These are phyloP conservation scores for Ogataea minuta DNA, from an alignment of 805 yeast genomes.

Conservation along the genomic window DNA sequence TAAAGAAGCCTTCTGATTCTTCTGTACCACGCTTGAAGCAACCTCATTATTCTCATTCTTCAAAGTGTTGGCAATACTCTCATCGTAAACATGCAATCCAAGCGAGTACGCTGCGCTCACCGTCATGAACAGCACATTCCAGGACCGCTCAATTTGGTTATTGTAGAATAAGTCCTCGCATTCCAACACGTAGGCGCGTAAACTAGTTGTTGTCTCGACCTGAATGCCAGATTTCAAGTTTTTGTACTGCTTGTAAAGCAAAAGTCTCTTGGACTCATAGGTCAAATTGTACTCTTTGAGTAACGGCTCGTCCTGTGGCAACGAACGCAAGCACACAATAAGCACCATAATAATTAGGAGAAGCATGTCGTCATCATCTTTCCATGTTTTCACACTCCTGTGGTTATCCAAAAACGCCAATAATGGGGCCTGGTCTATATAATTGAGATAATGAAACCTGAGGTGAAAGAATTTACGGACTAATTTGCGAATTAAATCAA, in stretches of 20 bases:
- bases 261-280: slow-evolving; percentile 25
- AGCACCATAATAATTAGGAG: slow-evolving; percentile 45
- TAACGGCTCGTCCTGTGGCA: slow-evolving; percentile 29
- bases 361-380: slow-evolving; percentile 45
- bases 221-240: slow-evolving; percentile 46
- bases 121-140: slow-evolving; percentile 50
- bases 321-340: slow-evolving; percentile 38
- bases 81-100: slow-evolving; percentile 47
- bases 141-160: slow-evolving; percentile 49
- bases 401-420: slow-evolving; percentile 39
- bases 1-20: slow-evolving; percentile 41
- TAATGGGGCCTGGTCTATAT: slow-evolving; percentile 35
- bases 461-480: slow-evolving; percentile 43
- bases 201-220: slow-evolving; percentile 46
- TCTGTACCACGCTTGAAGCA: slow-evolving; percentile 27
- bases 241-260: slow-evolving; percentile 41
- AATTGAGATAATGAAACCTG: slow-evolving; percentile 40
- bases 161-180: slow-evolving; percentile 50
- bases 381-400: slow-evolving; percentile 39
- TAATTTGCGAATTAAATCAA: slow-evolving; percentile 33
- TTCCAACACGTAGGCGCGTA: slow-evolving; percentile 49
- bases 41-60: slow-evolving; percentile 32
- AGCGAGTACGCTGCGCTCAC: slow-evolving; percentile 50
- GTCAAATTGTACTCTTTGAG: slow-evolving; percentile 24
- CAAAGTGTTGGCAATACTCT: slow-evolving; percentile 32